Evolutionary conservation across 768 basidiomycete genomes (phyloP).

Genomic region (Tubosaeta sp.): DNA sequence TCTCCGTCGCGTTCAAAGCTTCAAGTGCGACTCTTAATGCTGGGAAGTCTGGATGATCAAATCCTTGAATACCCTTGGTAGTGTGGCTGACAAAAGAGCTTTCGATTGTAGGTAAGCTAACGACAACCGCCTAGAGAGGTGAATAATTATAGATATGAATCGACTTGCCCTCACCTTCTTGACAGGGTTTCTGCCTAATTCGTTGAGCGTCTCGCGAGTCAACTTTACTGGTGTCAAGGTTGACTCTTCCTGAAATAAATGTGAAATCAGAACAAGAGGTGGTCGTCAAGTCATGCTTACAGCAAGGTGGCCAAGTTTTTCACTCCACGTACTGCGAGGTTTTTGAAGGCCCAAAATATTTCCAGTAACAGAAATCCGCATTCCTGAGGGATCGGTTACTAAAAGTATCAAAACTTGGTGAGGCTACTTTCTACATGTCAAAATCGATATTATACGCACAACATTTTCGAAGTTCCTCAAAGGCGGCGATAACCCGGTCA

Average conservation of each 20-base stretch:
- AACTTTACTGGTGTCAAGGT: constrained; percentile 64
- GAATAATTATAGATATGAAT: not conserved
- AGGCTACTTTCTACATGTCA: not conserved
- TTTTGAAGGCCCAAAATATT: constrained; percentile 65
- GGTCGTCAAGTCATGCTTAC: constrained; percentile 41
- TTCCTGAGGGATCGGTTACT: constrained; percentile 82
- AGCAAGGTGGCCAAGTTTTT: constrained; percentile 59
- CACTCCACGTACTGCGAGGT: constrained; percentile 71
- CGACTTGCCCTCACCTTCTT: constrained; percentile 49
- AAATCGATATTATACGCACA: constrained; percentile 42
- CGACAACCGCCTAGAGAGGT: constrained; percentile 63
- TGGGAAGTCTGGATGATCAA: constrained; percentile 77
- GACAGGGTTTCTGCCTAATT: constrained; percentile 66
- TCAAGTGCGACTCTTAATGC: constrained; percentile 82
- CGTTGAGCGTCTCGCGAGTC: constrained; percentile 64
- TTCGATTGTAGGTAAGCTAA: constrained; percentile 91
- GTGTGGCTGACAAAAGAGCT: constrained; percentile 82
- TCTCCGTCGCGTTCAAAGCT: constrained; percentile 89
- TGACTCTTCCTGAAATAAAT: constrained; percentile 36
- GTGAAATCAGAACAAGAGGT: not conserved
- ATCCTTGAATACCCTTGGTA: constrained; percentile 75
- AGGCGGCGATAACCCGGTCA: constrained; percentile 62
- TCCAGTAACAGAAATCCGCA: constrained; percentile 90
- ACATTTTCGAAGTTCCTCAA: constrained; percentile 67
- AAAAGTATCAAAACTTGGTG: constrained; percentile 1